Conservation (phyloP, 306 rosid genomes). For the Dryas alaskensis region DNA sequence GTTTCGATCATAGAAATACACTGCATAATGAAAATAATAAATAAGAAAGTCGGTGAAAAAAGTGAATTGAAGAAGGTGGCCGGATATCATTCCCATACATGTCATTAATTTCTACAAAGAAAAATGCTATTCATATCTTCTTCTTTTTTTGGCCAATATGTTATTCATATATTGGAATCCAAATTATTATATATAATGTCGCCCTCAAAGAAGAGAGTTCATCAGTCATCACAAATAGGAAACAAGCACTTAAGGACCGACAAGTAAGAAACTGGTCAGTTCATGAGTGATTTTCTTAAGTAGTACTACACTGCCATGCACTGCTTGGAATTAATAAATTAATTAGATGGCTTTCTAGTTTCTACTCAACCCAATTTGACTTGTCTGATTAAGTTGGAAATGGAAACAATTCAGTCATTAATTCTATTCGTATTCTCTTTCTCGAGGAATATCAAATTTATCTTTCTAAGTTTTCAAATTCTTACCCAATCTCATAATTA, state of each 20-base stretch:
- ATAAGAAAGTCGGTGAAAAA: no score
- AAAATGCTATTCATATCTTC: no score
- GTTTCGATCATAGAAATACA: no score
- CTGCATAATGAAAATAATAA: no score
- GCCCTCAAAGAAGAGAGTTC: not conserved
- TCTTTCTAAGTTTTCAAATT: not conserved
- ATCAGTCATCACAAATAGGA: not conserved
- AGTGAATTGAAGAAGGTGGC: no score
- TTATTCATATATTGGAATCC: no score
- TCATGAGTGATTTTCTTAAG: not conserved
- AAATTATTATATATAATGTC: not conserved
- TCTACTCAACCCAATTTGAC: not conserved
- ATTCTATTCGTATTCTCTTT: no score
- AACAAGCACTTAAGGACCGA: not conserved
- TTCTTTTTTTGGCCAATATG: no score
- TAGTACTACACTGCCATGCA: not conserved
- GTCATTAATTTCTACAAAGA: no score
- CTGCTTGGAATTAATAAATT: not conserved
- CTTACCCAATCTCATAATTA: not conserved
- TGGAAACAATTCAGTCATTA: no score
- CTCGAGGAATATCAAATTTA: not conserved
- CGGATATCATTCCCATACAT: no score
- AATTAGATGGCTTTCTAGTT: not conserved
- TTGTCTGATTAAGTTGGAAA: not conserved
- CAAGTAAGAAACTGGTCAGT: not conserved